Evolutionary conservation across 108 stramenopile genomes (phyloP).

Genomic region (Fistulifera pelliculosa): DNA sequence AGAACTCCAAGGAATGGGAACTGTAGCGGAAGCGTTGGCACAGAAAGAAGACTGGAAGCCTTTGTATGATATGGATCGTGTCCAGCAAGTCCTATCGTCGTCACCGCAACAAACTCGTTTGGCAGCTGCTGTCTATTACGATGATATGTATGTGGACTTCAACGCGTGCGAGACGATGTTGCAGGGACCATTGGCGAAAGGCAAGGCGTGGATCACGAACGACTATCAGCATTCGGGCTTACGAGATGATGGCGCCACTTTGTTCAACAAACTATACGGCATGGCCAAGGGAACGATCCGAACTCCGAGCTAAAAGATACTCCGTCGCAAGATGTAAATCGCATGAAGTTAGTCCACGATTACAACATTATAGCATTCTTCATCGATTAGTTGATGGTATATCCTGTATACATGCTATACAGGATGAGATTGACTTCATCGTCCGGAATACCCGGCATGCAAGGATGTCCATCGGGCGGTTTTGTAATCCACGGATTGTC

Average conservation of each 20-base stretch:
- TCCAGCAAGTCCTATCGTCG: constrained; percentile 39
- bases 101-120: constrained; percentile 21
- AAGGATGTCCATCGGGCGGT: constrained; percentile 22
- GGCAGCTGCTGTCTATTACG: constrained; percentile 85
- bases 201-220: constrained; percentile 82
- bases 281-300: constrained; percentile 72
- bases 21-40: constrained; percentile 67
- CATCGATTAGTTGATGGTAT: too few species aligned
- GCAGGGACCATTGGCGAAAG: constrained; percentile 46
- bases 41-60: constrained; percentile 64
- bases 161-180: constrained; percentile 54
- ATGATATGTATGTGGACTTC: constrained; percentile 94
- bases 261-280: constrained; percentile 73
- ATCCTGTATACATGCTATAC: background rate
- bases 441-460: constrained; percentile 27
- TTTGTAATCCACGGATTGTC: constrained; percentile 20
- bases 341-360: too few species aligned
- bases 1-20: constrained; percentile 50
- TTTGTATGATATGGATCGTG: constrained; percentile 58
- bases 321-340: too few species aligned
- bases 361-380: too few species aligned
- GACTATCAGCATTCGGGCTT: constrained; percentile 92
- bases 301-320: constrained; percentile 56
- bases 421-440: constrained; percentile 20
- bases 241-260: constrained; percentile 74